These are phyloP conservation scores for Cymbidium sinense DNA, from an alignment of 106 monocot genomes.

Conservation along the genomic window DNA sequence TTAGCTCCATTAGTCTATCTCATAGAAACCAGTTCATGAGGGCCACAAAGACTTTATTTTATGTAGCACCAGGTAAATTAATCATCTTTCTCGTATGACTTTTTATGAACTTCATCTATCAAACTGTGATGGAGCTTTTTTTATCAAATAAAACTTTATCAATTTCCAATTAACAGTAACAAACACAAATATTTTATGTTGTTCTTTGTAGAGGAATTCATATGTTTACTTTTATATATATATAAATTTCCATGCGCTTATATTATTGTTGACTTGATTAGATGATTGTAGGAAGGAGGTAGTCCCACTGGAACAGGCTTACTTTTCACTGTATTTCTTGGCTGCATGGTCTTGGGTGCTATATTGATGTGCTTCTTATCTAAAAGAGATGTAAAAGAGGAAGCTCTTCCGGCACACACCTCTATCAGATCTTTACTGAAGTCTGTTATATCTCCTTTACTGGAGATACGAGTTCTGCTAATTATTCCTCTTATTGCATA, in stretches of 20 bases:
- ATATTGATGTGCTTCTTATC: conserved; percentile 74
- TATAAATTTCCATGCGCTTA: not conserved
- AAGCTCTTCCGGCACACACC: conserved; percentile 14
- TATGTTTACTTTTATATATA: no score
- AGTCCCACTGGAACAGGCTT: conserved; percentile 49
- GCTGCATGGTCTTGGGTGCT: conserved; percentile 59
- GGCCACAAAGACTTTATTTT: not conserved
- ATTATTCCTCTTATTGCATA: conserved; percentile 83
- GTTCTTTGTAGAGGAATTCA: no score
- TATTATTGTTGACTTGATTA: not conserved
- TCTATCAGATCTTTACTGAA: conserved; percentile 47
- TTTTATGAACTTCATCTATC: not conserved
- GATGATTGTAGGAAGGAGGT: conserved; percentile 47
- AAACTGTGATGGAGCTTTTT: not conserved
- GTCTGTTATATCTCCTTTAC: conserved; percentile 49
- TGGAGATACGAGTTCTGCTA: conserved; percentile 57
- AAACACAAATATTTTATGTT: not conserved
- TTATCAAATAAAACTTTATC: not conserved
- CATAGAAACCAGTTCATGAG: no score
- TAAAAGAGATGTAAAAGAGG: conserved; percentile 56
- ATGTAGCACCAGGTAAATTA: no score
- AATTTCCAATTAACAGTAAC: not conserved
- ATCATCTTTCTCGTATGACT: no score
- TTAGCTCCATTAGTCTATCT: no score
- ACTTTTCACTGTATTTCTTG: conserved; percentile 76